phyloP scores from a whole-genome alignment of 148 eudicot genomes.

The Diospyros kaki region DNA sequence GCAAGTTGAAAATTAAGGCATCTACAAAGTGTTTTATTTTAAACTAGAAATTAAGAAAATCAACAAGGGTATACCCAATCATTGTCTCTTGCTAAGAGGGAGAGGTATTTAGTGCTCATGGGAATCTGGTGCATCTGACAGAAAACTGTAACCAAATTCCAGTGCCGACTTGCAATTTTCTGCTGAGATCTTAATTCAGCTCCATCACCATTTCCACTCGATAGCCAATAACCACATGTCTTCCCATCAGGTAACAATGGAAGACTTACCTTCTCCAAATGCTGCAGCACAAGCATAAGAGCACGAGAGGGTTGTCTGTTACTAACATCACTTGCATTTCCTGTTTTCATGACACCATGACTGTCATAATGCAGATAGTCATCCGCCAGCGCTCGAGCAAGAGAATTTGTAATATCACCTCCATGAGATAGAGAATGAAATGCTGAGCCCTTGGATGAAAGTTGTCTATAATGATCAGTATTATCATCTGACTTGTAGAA shows the following conservation, averaged over 20 bases:
- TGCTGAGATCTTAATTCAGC: constrained; percentile 81
- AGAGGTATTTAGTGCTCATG: constrained; percentile 74
- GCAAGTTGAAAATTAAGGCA: background rate
- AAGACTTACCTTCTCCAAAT: constrained; percentile 86
- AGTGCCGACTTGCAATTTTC: constrained; percentile 76
- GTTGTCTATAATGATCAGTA: constrained; percentile 43
- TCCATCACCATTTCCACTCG: constrained; percentile 84
- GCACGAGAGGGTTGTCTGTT: constrained; percentile 52
- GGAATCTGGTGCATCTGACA: constrained; percentile 91
- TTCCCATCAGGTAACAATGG: constrained; percentile 43
- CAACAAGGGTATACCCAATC: constrained; percentile 71
- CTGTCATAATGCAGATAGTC: constrained; percentile 59
- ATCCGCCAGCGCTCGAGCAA: constrained; percentile 85
- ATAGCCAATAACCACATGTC: constrained; percentile 92
- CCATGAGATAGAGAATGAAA: constrained; percentile 47
- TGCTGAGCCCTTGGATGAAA: constrained; percentile 45
- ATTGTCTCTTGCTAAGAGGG: constrained; percentile 79
- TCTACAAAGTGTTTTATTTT: background rate
- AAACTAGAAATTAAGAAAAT: background rate
- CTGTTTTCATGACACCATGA: constrained; percentile 31
- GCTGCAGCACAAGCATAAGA: constrained; percentile 74
- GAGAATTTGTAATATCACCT: constrained; percentile 70
- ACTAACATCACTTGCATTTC: constrained; percentile 21
- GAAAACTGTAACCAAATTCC: constrained; percentile 81
- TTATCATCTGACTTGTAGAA: constrained; percentile 61